Percentiles rank a stretch among this genome's conserved stretches.
Evolutionary conservation across 768 basidiomycete species (phyloP).

Genomic region (Amanita inopinata): DNA sequence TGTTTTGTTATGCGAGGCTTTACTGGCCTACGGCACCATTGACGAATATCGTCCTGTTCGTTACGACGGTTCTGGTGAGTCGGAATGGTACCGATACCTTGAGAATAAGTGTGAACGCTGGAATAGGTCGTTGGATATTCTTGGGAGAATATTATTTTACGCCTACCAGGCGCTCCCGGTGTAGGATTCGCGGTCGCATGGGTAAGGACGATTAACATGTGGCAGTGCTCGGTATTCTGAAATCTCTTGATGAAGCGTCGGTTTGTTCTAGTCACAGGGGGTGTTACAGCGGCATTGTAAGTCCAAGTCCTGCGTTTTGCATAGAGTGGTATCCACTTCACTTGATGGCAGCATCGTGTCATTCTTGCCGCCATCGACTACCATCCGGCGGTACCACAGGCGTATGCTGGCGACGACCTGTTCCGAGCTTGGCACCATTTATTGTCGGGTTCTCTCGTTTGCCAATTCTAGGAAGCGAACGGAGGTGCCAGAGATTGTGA

Average conservation of each 20-base stretch:
- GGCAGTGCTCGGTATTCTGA: neutral
- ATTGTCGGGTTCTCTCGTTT: slow-evolving; percentile 70
- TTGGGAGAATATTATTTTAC: slow-evolving; percentile 49
- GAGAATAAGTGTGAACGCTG: too few species aligned
- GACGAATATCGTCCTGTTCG: slow-evolving; percentile 60
- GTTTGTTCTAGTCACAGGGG: slow-evolving; percentile 58
- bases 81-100: neutral
- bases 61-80: slow-evolving; percentile 51
- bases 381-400: slow-evolving; percentile 67
- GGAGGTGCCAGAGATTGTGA: slow-evolving; percentile 46
- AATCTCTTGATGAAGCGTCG: slow-evolving; percentile 34
- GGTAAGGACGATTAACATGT: slow-evolving; percentile 31
- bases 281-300: slow-evolving; percentile 73
- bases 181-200: slow-evolving; percentile 63
- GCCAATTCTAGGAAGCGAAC: slow-evolving; percentile 46
- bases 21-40: slow-evolving; percentile 70
- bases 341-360: slow-evolving; percentile 45
- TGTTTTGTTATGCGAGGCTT: slow-evolving; percentile 60
- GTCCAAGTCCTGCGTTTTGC: slow-evolving; percentile 14
- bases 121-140: slow-evolving; percentile 66
- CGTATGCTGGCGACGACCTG: slow-evolving; percentile 58
- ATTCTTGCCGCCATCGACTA: slow-evolving; percentile 64
- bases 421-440: slow-evolving; percentile 56
- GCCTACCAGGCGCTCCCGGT: slow-evolving; percentile 40
- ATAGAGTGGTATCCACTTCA: neutral